Evolutionary conservation across 495 filamentous ascomycete species (phyloP).

Genomic region (Beverwykella pulmonaria): DNA sequence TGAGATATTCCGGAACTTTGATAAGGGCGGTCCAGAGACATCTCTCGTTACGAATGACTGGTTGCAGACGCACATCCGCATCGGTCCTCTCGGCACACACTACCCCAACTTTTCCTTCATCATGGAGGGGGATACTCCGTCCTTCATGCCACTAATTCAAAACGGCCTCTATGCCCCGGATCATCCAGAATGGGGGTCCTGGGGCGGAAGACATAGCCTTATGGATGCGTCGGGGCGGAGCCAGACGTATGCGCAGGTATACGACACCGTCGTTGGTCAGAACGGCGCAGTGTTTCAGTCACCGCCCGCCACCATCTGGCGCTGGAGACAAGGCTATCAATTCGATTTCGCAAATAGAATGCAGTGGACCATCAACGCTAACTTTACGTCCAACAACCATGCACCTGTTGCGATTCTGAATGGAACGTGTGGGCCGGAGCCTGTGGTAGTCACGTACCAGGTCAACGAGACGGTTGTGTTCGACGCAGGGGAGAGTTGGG

Average conservation of each 20-base stretch:
- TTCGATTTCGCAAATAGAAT: slow-evolving; percentile 8
- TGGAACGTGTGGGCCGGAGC: not conserved
- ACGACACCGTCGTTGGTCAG: not conserved
- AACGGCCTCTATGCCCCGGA: not conserved
- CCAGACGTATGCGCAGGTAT: not conserved
- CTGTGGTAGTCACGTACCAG: not conserved
- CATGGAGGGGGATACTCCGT: slow-evolving; percentile 12
- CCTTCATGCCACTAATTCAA: not conserved
- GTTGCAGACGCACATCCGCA: not conserved
- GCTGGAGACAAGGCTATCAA: not conserved
- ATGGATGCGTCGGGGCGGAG: not conserved
- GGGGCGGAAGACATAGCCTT: slow-evolving; percentile 1
- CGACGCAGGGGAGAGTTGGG: not conserved
- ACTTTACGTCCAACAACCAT: not conserved
- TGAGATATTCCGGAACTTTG: slow-evolving; percentile 4
- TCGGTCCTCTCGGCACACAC: not conserved
- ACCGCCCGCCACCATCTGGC: not conserved
- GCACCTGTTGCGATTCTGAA: not conserved
- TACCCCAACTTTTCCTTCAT: not conserved
- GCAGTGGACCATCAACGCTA: not conserved
- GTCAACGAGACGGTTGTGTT: not conserved
- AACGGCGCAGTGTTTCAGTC: not conserved
- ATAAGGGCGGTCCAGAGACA: slow-evolving; percentile 3
- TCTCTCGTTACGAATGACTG: not conserved
- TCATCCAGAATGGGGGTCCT: slow-evolving; percentile 3